Evolutionary conservation across 495 filamentous ascomycete genomes (phyloP), one percentile per base, ranked within the genome.

Genomic region (Penicillium malachiteum): DNA sequence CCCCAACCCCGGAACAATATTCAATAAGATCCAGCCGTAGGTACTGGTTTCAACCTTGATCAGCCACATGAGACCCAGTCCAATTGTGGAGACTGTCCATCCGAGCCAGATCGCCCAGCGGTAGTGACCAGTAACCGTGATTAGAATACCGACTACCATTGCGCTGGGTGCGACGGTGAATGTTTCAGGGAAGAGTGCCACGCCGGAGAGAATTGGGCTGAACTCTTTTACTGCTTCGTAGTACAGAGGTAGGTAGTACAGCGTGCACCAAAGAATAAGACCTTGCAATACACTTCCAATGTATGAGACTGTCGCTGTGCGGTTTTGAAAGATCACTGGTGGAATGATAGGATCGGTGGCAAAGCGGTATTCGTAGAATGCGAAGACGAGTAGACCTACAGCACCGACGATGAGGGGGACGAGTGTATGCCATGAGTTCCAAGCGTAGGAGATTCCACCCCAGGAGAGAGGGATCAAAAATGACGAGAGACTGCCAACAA

Each of bases 391-490:
- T 0, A 86, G 44, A n/a, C 81, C 82, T 1, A 60, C 68, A 0
- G 69, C 56, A 6, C 87, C 85, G 2, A 89, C 40, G 8, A 82
- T 52, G 13, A 90, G 63, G 0, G 87, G 85, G 0, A 82, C 78
- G 13, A 87, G 66, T 1, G 82, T 85, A 21, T 75, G 67, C 71
- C 71, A 81, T 12, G 68, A 73, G 35, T 56, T 44, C 80, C 80
- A 83, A 3, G 68, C 41, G 48, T 79, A 83, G 26, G 75, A 66
- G 2, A 77, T 63, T 33, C 79, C 80, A 39, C 79, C 80, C 80
- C 79, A 81, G 4, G 77, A 74, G 7, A 83, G 58, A 0, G 77
- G 76, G 32, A 83, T 74, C 30, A 81, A 54, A 52, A 83, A 78
- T 3, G 73, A 71, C 1, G 79, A 76, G 7, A 63, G 44, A 46